phyloP scores from a whole-genome alignment of 257 asterid genomes.

The Ballota nigra region DNA sequence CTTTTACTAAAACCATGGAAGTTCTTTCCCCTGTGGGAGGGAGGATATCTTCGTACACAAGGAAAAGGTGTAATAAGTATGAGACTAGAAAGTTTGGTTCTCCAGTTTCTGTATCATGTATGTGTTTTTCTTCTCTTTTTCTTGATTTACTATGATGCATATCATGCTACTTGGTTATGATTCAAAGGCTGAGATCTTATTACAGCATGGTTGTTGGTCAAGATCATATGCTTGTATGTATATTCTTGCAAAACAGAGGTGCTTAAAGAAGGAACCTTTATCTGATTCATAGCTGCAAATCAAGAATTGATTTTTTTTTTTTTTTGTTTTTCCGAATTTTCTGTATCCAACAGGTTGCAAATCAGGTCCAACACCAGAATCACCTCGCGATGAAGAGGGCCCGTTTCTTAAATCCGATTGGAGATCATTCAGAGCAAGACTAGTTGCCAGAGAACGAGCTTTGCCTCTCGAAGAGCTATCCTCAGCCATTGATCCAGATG shows the following conservation, averaged over 20 bases:
- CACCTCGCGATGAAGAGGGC: conserved; percentile 58
- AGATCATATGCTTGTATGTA: neutral
- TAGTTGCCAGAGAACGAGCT: conserved; percentile 53
- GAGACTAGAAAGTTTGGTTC: conserved; percentile 31
- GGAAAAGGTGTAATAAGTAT: conserved; percentile 22
- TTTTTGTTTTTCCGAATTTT: neutral
- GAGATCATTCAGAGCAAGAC: conserved; percentile 75
- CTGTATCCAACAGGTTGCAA: conserved; percentile 42
- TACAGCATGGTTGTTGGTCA: neutral
- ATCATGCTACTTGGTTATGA: neutral
- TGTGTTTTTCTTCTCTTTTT: conserved; percentile 15
- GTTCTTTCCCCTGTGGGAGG: conserved; percentile 34
- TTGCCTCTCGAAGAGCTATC: conserved; percentile 25
- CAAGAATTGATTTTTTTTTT: neutral
- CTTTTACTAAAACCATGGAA: conserved; percentile 42
- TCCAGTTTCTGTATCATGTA: conserved; percentile 55
- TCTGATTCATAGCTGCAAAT: neutral
- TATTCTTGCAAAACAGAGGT: neutral
- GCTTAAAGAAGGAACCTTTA: neutral
- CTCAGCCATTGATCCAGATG: conserved; percentile 32
- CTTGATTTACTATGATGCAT: neutral
- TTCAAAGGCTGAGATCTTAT: neutral
- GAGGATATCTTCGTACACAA: conserved; percentile 29
- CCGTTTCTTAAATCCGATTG: conserved; percentile 49
- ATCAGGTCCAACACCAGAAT: conserved; percentile 35